A percentile compares a stretch with the other conserved stretches of the same genome.
phyloP scores from a whole-genome alignment of 2,329 filamentous ascomycete genomes.

The Fusarium beomiforme region DNA sequence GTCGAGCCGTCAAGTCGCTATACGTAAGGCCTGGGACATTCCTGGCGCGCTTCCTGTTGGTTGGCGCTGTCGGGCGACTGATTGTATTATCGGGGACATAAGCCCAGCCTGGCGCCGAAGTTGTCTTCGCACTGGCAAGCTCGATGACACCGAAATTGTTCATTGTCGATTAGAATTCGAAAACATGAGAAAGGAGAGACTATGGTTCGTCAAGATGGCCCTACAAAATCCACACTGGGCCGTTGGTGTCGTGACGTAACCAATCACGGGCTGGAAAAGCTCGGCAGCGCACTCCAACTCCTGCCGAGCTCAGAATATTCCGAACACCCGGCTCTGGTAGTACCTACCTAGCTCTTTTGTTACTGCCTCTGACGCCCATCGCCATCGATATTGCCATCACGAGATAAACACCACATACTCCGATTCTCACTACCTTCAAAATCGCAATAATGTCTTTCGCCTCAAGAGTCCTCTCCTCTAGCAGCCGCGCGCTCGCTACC shows the following conservation, averaged over 20 bases:
- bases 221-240: slow-evolving; percentile 34
- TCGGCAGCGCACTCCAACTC: slow-evolving; percentile 18
- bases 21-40: slow-evolving; percentile 61
- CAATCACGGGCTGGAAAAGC: slow-evolving; percentile 39
- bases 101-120: slow-evolving; percentile 86
- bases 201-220: neutral
- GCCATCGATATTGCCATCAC: slow-evolving; percentile 29
- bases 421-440: neutral
- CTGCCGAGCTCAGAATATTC: slow-evolving; percentile 41
- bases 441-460: slow-evolving; percentile 52
- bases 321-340: slow-evolving; percentile 37
- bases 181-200: neutral
- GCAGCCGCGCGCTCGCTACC: slow-evolving; percentile 51
- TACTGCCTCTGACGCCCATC: slow-evolving; percentile 33
- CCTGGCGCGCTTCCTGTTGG: slow-evolving; percentile 78
- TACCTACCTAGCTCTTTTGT: slow-evolving; percentile 13
- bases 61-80: slow-evolving; percentile 64
- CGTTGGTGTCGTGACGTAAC: slow-evolving; percentile 36
- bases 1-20: slow-evolving; percentile 79
- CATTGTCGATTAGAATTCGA: slow-evolving; percentile 52
- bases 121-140: slow-evolving; percentile 75
- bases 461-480: slow-evolving; percentile 56
- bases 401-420: slow-evolving; percentile 28
- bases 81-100: slow-evolving; percentile 83
- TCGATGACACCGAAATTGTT: slow-evolving; percentile 84